Evolutionary conservation across 1,284 basidiomycete genomes (phyloP).

Genomic region (Moesziomyces parantarcticus): DNA sequence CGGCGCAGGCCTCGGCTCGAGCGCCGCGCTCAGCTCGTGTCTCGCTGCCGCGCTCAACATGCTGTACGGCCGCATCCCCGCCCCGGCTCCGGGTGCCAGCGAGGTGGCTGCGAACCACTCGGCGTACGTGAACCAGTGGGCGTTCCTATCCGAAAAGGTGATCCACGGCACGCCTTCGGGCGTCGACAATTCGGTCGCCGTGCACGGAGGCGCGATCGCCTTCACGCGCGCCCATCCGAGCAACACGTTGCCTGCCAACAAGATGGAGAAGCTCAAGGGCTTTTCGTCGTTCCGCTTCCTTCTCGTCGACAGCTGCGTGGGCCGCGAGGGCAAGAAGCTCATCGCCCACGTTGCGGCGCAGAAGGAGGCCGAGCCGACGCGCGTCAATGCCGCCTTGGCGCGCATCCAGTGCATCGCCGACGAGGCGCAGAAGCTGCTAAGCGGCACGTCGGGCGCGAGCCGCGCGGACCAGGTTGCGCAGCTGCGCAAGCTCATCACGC

Average conservation of each 20-base stretch:
- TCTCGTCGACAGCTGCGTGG: constrained; percentile 90
- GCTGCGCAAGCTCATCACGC: constrained; percentile 73
- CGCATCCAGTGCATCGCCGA: constrained; percentile 52
- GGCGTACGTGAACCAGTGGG: constrained; percentile 88
- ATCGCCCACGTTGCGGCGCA: constrained; percentile 86
- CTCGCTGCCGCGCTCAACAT: constrained; percentile 81
- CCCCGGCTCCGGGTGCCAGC: constrained; percentile 54
- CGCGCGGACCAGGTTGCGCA: constrained; percentile 30
- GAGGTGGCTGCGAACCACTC: constrained; percentile 70
- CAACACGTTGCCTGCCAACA: constrained; percentile 72
- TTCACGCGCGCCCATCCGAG: constrained; percentile 85
- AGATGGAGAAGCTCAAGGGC: constrained; percentile 87
- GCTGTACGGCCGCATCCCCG: constrained; percentile 72
- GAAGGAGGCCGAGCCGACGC: constrained; percentile 74
- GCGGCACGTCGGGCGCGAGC: constrained; percentile 19
- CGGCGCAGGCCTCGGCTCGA: constrained; percentile 96
- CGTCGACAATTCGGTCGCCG: constrained; percentile 94
- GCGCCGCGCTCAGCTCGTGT: constrained; percentile 92
- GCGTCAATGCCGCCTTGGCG: constrained; percentile 45
- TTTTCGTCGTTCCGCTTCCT: constrained; percentile 76
- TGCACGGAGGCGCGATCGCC: constrained; percentile 90
- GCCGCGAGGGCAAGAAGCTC: constrained; percentile 91
- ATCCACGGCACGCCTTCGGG: constrained; percentile 97
- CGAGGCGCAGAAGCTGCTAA: constrained; percentile 50
- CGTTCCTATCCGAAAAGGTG: constrained; percentile 94